A percentile compares a stretch with the other conserved stretches of the same genome.
Conservation (phyloP, 768 basidiomycete species). For the Naganishia vaughanmartiniae region DNA sequence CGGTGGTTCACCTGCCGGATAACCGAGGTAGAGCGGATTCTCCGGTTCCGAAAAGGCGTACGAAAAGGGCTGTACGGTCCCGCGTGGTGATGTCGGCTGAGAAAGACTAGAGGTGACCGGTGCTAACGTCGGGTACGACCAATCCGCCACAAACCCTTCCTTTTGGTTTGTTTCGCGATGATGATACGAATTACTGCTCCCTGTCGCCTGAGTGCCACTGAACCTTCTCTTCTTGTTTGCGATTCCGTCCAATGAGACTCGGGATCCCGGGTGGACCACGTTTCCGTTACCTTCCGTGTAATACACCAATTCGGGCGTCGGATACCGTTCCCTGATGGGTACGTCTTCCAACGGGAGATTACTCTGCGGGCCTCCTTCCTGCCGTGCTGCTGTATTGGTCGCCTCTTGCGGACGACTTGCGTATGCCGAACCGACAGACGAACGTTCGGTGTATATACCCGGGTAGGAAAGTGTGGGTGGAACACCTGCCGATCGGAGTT, state of each 20-base stretch:
- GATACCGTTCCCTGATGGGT: constrained; percentile 14
- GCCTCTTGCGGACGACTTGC: not conserved
- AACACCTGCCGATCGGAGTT: constrained; percentile 18
- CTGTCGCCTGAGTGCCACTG: not conserved
- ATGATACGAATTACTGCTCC: not conserved
- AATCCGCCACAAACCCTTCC: constrained; percentile 2
- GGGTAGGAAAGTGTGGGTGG: constrained; percentile 10
- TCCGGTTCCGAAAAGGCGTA: constrained; percentile 14
- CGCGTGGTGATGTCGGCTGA: not conserved
- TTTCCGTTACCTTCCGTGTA: not conserved
- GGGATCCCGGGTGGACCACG: not conserved
- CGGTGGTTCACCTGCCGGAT: not conserved
- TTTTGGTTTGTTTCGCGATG: not conserved
- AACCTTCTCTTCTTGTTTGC: constrained; percentile 2
- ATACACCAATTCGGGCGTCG: constrained; percentile 21
- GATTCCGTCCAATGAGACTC: not conserved
- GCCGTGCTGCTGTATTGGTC: not conserved
- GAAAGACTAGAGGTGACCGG: constrained; percentile 5
- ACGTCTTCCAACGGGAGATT: not conserved
- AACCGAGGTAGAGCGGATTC: not conserved
- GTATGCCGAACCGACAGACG: constrained; percentile 16
- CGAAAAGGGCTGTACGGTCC: constrained; percentile 11
- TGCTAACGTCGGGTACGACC: constrained; percentile 14
- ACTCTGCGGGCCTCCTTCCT: not conserved
- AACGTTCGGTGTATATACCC: not conserved